Base-by-base conservation (phyloP, 768 basidiomycete species). In the Suillus subaureus region DNA sequence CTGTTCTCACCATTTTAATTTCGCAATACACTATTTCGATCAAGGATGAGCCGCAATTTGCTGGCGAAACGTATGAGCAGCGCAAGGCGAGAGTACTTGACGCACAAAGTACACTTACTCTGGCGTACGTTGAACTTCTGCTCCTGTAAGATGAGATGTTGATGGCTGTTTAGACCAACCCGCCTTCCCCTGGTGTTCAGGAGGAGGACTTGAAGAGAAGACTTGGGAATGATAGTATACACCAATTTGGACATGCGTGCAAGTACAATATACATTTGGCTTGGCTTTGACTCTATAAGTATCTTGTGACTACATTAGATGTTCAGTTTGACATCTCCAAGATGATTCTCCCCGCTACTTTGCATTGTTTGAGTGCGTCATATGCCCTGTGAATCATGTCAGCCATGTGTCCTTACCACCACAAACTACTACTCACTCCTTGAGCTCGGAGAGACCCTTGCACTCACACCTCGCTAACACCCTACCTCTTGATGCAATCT, bases 401-500 rank as follows among this genome's bases (percentile, higher is more conserved):
- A 55, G 54, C n/a, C n/a, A n/a, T 35, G 21, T 21, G 31, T 55
- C 11, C 11, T n/a, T 16, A 16, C 40, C 18, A 55, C 35, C 5
- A 21, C 21, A 2, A 61, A 18, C 28, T n/a, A 81, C 87, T 67
- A n/a, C n/a, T n/a, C 65, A 88, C 84, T 81, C 75, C 45, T 80
- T 75, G 52, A 92, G 82, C 5, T 87, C 84, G 0, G 77, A 70
- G 42, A 93, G 77, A 0, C 79, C 79, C 74, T 79, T 83, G 61
- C 78, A 57, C 49, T 68, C 74, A 68, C 80, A 90, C 69, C 80
- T 80, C 65, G 87, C 87, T 73, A 87, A 89, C 62, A 94, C 89
- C 63, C 86, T 85, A 18, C 92, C 92, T 39, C 79, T 73, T 0
- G 88, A 84, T 1, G 93, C 94, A 58, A 96, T 88, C 3, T 87